Conservation (phyloP, 192 early-diverging fungal genomes). For the Linnemannia exigua region DNA sequence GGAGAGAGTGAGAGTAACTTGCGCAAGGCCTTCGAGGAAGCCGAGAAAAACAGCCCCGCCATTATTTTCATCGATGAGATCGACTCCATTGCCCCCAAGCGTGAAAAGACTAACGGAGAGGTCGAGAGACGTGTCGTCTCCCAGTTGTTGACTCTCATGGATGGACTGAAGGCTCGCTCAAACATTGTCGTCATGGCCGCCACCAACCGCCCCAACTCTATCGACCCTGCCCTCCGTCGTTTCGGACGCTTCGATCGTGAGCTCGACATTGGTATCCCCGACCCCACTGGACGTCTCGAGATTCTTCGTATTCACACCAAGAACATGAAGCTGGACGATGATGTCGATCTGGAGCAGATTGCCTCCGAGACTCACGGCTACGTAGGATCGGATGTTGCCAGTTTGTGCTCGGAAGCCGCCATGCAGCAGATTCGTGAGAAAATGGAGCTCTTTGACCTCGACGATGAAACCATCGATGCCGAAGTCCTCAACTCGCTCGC, state of each 20-base stretch:
- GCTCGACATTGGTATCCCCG: constrained; percentile 99
- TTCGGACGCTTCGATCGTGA: constrained; percentile 99
- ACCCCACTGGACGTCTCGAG: constrained; percentile 98
- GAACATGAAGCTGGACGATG: constrained; percentile 98
- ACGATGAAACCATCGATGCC: constrained; percentile 98
- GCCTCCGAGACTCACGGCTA: constrained; percentile 98
- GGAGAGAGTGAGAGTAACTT: constrained; percentile 98
- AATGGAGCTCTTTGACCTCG: constrained; percentile 98
- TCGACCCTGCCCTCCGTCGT: constrained; percentile 98
- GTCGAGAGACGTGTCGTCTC: constrained; percentile 99
- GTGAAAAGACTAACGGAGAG: constrained; percentile 99
- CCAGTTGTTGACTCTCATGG: constrained; percentile 98
- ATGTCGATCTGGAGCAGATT: constrained; percentile 98
- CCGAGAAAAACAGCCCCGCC: constrained; percentile 96
- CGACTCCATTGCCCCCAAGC: constrained; percentile 99
- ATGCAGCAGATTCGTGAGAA: constrained; percentile 99
- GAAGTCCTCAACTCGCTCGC: constrained; percentile 96
- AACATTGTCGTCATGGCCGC: constrained; percentile 99
- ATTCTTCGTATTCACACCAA: constrained; percentile 99
- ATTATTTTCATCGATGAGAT: constrained; percentile 99
- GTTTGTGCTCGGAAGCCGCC: constrained; percentile 98
- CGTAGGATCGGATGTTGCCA: constrained; percentile 97
- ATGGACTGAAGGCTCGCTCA: constrained; percentile 96
- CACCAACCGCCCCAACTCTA: constrained; percentile 98
- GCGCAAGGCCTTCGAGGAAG: constrained; percentile 99